These are phyloP conservation scores for Neonectria neomacrospora DNA, from an alignment of 2,329 filamentous ascomycete species.

Conservation along the genomic window DNA sequence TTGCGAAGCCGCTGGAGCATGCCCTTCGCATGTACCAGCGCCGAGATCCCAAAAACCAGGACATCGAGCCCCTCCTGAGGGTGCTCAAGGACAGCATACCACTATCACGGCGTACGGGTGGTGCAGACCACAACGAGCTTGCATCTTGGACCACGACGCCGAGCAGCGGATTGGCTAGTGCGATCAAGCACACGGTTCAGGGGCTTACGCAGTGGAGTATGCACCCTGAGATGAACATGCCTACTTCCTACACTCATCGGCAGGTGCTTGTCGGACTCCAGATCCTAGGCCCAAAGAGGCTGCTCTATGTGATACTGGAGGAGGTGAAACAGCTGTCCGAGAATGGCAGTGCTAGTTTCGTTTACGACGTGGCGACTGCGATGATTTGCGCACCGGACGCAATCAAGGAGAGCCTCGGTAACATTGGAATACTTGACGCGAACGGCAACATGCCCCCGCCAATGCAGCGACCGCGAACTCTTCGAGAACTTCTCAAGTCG, in stretches of 20 bases:
- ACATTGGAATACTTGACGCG: slow-evolving; percentile 48
- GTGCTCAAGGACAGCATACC: slow-evolving; percentile 70
- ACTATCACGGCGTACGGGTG: slow-evolving; percentile 69
- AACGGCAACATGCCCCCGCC: slow-evolving; percentile 50
- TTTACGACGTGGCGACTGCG: slow-evolving; percentile 75
- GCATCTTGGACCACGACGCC: slow-evolving; percentile 72
- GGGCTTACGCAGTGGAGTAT: slow-evolving; percentile 74
- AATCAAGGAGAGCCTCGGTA: slow-evolving; percentile 54
- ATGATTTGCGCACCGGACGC: slow-evolving; percentile 75
- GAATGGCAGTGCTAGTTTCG: slow-evolving; percentile 67
- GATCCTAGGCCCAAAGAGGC: slow-evolving; percentile 69
- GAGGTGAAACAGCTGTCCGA: slow-evolving; percentile 73
- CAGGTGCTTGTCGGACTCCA: slow-evolving; percentile 71
- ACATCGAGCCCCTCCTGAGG: slow-evolving; percentile 76
- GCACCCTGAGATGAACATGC: slow-evolving; percentile 66
- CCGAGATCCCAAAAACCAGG: slow-evolving; percentile 73
- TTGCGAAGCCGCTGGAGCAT: slow-evolving; percentile 75
- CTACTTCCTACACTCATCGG: slow-evolving; percentile 77
- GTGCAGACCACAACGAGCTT: slow-evolving; percentile 72
- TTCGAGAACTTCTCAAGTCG: slow-evolving; percentile 69
- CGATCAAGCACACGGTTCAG: slow-evolving; percentile 70
- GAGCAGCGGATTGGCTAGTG: slow-evolving; percentile 65
- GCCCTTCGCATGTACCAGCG: slow-evolving; percentile 74
- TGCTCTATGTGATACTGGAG: slow-evolving; percentile 72
- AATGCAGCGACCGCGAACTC: slow-evolving; percentile 62